These are phyloP conservation scores for Fusarium anguioides DNA, from an alignment of 2,329 filamentous ascomycete species.

Conservation along the genomic window DNA sequence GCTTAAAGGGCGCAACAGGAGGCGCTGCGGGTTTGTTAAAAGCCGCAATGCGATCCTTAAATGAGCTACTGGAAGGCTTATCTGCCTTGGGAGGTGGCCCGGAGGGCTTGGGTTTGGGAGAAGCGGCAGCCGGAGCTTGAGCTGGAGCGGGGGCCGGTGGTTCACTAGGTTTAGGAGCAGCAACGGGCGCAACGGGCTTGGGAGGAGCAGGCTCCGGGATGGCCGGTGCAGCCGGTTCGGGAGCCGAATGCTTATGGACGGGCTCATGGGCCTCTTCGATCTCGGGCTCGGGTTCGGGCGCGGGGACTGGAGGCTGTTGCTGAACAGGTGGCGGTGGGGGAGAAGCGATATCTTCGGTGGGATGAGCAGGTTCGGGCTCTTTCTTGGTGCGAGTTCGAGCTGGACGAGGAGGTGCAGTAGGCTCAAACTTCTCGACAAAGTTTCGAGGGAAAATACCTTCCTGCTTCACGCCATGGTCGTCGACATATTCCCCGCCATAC, in stretches of 20 bases:
- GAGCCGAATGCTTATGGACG: conserved; percentile 48
- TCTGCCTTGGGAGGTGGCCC: conserved; percentile 75
- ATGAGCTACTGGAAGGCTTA: conserved; percentile 81
- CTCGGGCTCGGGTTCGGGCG: conserved; percentile 54
- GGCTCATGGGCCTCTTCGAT: conserved; percentile 50
- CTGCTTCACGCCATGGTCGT: conserved; percentile 77
- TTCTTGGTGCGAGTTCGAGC: conserved; percentile 78
- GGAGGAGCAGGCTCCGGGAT: conserved; percentile 40
- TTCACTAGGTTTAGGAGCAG: conserved; percentile 51
- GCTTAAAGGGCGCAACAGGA: conserved; percentile 91
- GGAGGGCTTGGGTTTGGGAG: conserved; percentile 56
- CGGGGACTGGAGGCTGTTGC: conserved; percentile 47
- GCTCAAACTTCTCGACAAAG: conserved; percentile 97
- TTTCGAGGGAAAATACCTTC: conserved; percentile 95
- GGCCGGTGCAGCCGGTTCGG: conserved; percentile 50
- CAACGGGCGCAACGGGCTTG: conserved; percentile 50
- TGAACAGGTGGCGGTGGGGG: conserved; percentile 48
- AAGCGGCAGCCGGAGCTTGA: conserved; percentile 43
- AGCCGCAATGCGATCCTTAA: conserved; percentile 94
- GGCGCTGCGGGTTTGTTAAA: conserved; percentile 92
- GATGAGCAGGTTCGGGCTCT: conserved; percentile 51
- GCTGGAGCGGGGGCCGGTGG: conserved; percentile 43
- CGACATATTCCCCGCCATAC: conserved; percentile 89
- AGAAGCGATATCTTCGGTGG: conserved; percentile 53
- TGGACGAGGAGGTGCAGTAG: conserved; percentile 87